Conservation (phyloP, 139 green algal genomes). For the Tetradesmus obliquus region DNA sequence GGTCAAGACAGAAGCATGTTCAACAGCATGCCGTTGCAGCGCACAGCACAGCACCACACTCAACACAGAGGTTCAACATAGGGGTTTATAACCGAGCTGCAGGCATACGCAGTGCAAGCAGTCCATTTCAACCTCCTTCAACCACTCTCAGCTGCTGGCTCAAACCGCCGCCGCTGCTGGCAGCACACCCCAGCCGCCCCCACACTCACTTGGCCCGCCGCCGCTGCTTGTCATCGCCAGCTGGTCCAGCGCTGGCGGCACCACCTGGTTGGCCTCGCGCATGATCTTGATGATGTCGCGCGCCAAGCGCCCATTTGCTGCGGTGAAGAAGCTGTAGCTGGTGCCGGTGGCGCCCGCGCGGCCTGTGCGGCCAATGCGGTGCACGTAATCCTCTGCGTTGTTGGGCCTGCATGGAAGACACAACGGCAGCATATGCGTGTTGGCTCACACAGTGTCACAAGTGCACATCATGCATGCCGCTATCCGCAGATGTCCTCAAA, state of each 20-base stretch:
- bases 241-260: slow-evolving; percentile 47
- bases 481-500: no score
- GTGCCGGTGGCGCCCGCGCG: slow-evolving; percentile 83
- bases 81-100: not conserved
- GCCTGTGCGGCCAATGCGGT: slow-evolving; percentile 85
- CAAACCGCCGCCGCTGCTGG: not conserved
- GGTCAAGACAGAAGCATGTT: no score
- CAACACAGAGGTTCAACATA: not conserved
- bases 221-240: slow-evolving; percentile 35
- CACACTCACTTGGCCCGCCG: slow-evolving; percentile 30
- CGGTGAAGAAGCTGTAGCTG: slow-evolving; percentile 91
- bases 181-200: not conserved
- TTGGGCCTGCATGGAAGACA: slow-evolving; percentile 80
- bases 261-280: slow-evolving; percentile 79
- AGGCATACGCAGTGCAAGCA: not conserved
- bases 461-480: no score
- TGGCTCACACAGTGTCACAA: not conserved
- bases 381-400: slow-evolving; percentile 95
- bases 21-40: no score
- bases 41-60: not conserved
- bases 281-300: slow-evolving; percentile 80
- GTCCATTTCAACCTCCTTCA: not conserved
- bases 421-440: slow-evolving; percentile 68
- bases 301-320: slow-evolving; percentile 75
- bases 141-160: no score